These are phyloP conservation scores for Staphylotrichum tortipilum DNA, from an alignment of 495 filamentous ascomycete species.

Conservation along the genomic window DNA sequence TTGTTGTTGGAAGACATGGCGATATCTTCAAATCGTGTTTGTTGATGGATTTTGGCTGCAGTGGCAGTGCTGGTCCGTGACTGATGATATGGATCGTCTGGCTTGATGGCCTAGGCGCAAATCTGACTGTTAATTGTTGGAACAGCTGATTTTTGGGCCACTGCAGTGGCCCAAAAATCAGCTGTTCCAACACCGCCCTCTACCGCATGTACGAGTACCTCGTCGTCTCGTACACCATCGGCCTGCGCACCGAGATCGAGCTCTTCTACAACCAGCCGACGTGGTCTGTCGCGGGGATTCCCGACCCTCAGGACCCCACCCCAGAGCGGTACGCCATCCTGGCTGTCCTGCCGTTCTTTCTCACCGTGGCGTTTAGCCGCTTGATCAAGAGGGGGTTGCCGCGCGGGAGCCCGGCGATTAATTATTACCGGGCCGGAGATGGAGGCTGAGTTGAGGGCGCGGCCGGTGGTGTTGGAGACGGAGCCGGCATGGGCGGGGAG, in stretches of 20 bases:
- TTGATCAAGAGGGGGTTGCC: neutral
- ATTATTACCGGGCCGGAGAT: neutral
- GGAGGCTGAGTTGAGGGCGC: neutral
- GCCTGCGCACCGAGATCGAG: constrained; percentile 3
- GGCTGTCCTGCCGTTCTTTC: neutral
- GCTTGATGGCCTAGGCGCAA: too few relatives aligned
- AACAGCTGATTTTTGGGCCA: too few relatives aligned
- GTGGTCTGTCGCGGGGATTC: neutral
- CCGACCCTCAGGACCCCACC: neutral
- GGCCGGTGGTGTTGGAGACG: neutral
- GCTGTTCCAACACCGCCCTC: too few relatives aligned
- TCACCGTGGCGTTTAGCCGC: neutral
- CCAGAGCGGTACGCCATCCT: constrained; percentile 2
- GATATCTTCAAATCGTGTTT: too few relatives aligned
- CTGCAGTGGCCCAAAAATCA: too few relatives aligned
- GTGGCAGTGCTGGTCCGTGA: too few relatives aligned
- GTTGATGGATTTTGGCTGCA: too few relatives aligned
- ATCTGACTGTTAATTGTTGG: too few relatives aligned
- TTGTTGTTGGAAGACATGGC: too few relatives aligned
- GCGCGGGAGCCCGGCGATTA: neutral
- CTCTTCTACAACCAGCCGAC: neutral
- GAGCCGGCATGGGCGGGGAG: too few relatives aligned
- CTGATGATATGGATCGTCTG: too few relatives aligned
- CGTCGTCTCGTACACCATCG: neutral
- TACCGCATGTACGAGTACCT: constrained; percentile 6